These are phyloP conservation scores for Conticribra weissflogii DNA, from an alignment of 108 stramenopile species.

Conservation along the genomic window DNA sequence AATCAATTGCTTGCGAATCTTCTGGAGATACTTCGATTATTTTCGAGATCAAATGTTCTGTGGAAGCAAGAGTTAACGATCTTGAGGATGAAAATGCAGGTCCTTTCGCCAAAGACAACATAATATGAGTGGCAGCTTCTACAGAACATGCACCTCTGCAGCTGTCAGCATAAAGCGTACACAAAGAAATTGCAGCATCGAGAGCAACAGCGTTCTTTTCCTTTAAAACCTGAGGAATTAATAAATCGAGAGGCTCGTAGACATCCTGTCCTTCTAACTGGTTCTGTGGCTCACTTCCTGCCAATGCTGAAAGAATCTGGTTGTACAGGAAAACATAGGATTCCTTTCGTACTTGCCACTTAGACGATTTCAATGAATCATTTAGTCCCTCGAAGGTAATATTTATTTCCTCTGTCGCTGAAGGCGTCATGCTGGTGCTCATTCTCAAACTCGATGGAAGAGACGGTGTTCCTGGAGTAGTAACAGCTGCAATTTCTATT, in stretches of 20 bases:
- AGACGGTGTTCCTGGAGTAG: no score
- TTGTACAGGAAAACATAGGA: conserved; percentile 62
- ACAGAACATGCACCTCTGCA: conserved; percentile 56
- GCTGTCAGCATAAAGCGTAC: conserved; percentile 56
- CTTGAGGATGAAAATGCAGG: conserved; percentile 76
- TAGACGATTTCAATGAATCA: conserved; percentile 50
- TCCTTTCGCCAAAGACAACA: conserved; percentile 61
- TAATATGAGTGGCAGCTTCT: conserved; percentile 56
- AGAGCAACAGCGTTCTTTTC: conserved; percentile 83
- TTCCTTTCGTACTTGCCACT: conserved; percentile 76
- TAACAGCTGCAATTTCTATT: no score
- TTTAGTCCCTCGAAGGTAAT: conserved; percentile 61
- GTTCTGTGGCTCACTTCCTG: conserved; percentile 24
- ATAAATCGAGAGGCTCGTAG: conserved; percentile 51
- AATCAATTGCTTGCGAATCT: conserved; percentile 56
- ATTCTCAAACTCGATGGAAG: no score
- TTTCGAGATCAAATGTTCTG: conserved; percentile 65
- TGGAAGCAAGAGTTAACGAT: conserved; percentile 57
- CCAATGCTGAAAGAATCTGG: conserved; percentile 28
- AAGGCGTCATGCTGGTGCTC: conserved; percentile 10
- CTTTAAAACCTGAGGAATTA: conserved; percentile 49
- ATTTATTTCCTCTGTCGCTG: conserved; percentile 38
- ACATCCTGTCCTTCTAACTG: conserved; percentile 40
- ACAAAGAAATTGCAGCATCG: conserved; percentile 74
- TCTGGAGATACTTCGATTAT: conserved; percentile 74